Base-by-base conservation (phyloP, 352 stramenopile genomes). In the Phytophthora foliorum region DNA sequence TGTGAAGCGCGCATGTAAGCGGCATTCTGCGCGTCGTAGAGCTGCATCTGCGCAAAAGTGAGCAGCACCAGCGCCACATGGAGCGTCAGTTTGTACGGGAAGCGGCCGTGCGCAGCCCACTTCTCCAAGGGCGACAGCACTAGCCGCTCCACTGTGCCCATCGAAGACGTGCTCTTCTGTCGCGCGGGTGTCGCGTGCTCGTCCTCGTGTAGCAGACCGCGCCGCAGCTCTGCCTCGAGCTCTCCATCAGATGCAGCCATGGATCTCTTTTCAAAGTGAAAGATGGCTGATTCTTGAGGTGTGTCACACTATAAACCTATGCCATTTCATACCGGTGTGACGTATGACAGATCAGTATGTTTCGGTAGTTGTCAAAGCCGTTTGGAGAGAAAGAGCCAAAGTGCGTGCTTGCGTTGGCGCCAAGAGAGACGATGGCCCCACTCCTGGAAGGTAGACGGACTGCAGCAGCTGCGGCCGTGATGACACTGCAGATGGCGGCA, bases 81-180 rank as follows among this genome's bases (percentile, higher is more conserved):
- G 60, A 96, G 77, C 62, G 70, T 58, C 66, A 96, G 67, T 72
- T 97, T 97, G 76, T 80, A 94, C 5, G 90, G 91, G 64, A 97
- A 92, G 48, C 86, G 84, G 16, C 84, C 69, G 67, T 94, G 78
- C 16, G 42, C 22, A 21, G 57, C 25, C 88, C 88, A 96, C 50
- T 94, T 95, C 57, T 94, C 88, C 77, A 84, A 93, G 19, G 86
- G 86, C n/a, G 89, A 94, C 14, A 96, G 77, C 71, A 89, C 54
- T 32, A 93, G 59, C 24, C 74, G 69, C 69, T 93, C 86, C 31
- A 88, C 63, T 17, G 67, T 57, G 3, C 69, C 77, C 83, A 91
- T 90, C 1, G 62, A 52, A 0, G 63, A 53, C 27, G 50, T 19
- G 21, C 48, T 8, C 14, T 66, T 61, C 8, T 22, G 39, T 38